A percentile compares a stretch with the other conserved stretches of the same genome.
These are phyloP conservation scores for Stagonosporopsis cucurbitacearum DNA, from an alignment of 2,329 filamentous ascomycete genomes.

Conservation along the genomic window DNA sequence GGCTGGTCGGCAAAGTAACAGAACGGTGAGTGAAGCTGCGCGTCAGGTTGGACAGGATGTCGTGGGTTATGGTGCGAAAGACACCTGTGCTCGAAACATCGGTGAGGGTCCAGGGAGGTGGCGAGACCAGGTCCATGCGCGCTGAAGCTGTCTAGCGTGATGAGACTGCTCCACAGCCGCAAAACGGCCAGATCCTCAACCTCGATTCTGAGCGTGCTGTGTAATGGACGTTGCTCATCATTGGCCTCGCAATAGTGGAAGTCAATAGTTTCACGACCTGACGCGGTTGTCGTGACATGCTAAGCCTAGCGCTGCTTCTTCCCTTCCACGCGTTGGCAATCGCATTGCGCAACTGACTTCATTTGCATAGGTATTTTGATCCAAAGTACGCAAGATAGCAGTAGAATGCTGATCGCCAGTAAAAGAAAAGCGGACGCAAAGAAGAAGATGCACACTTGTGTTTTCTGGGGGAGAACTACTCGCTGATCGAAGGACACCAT, in stretches of 20 bases:
- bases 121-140: slow-evolving; percentile 19
- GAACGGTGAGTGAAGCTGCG: background rate
- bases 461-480: background rate
- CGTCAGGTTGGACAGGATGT: background rate
- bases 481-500: slow-evolving; percentile 2
- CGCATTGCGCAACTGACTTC: background rate
- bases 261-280: background rate
- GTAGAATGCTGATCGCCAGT: background rate
- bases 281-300: background rate
- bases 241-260: background rate
- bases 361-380: background rate
- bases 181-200: background rate
- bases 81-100: slow-evolving; percentile 11
- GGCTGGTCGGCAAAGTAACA: background rate
- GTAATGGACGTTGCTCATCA: background rate
- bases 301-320: background rate
- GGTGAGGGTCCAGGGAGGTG: slow-evolving; percentile 16
- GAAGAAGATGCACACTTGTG: background rate
- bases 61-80: slow-evolving; percentile 2
- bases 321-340: background rate
- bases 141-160: slow-evolving; percentile 12
- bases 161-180: background rate
- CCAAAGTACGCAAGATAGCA: background rate
- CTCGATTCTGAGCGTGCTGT: background rate
- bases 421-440: background rate